These are phyloP conservation scores for Nepenthes gracilis DNA, from an alignment of 148 eudicot genomes.

Conservation along the genomic window DNA sequence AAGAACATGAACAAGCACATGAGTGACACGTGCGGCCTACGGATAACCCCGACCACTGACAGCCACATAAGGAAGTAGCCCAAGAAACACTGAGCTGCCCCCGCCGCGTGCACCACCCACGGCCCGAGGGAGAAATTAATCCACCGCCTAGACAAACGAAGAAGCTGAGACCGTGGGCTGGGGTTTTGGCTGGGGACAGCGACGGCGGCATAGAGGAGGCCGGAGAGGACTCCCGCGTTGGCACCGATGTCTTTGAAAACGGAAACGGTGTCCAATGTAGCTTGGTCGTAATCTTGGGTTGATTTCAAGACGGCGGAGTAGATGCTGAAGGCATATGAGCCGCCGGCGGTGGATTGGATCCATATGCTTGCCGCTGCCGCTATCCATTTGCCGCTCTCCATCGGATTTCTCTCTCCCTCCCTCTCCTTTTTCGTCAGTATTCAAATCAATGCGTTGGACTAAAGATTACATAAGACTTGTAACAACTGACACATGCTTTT, in stretches of 20 bases:
- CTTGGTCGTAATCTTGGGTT: constrained; percentile 56
- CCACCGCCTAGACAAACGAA: not conserved
- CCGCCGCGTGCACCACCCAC: constrained; percentile 56
- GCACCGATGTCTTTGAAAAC: constrained; percentile 95
- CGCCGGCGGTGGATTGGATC: constrained; percentile 74
- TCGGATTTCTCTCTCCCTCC: constrained; percentile 6
- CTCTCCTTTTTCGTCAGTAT: too few species aligned
- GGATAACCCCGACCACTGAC: constrained; percentile 46
- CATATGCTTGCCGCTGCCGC: constrained; percentile 65
- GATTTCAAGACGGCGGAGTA: constrained; percentile 72
- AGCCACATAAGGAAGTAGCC: constrained; percentile 81
- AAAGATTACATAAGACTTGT: too few species aligned
- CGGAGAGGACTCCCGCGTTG: constrained; percentile 79
- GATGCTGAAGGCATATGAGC: constrained; percentile 73
- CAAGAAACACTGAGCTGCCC: constrained; percentile 59
- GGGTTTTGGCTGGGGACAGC: constrained; percentile 4
- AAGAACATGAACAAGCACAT: constrained; percentile 71
- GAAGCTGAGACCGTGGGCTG: not conserved
- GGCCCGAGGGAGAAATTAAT: constrained; percentile 17
- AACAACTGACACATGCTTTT: too few species aligned
- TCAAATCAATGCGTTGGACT: too few species aligned
- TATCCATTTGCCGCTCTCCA: constrained; percentile 42
- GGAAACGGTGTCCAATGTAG: constrained; percentile 77
- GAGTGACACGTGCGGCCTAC: constrained; percentile 30
- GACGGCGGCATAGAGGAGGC: constrained; percentile 57